Evolutionary conservation across 805 yeast species (phyloP).

Genomic region (Wickerhamomyces pijperi): DNA sequence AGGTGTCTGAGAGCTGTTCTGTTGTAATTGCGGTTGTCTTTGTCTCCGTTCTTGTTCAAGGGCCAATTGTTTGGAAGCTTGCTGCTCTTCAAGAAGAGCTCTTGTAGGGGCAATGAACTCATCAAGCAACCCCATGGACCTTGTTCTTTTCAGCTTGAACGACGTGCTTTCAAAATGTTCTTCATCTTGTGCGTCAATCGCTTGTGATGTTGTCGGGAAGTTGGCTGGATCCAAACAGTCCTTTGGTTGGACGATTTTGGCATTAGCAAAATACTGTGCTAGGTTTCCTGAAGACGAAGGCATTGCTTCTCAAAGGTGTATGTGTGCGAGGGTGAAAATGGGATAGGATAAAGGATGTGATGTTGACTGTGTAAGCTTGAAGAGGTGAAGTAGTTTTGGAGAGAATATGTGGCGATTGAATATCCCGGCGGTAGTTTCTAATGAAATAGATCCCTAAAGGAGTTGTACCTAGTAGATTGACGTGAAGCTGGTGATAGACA

Average conservation of each 20-base stretch:
- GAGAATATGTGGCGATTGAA: too few species aligned
- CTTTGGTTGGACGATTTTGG: slow-evolving; percentile 3
- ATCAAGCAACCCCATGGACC: slow-evolving; percentile 73
- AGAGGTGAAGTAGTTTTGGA: too few species aligned
- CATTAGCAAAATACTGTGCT: slow-evolving; percentile 13
- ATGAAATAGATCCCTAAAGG: too few species aligned
- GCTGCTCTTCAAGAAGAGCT: slow-evolving; percentile 24
- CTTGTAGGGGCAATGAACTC: slow-evolving; percentile 45
- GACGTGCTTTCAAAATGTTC: slow-evolving; percentile 60
- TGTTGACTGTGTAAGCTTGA: too few species aligned
- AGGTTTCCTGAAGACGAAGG: slow-evolving; percentile 11
- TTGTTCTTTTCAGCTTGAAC: slow-evolving; percentile 67
- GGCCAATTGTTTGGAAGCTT: slow-evolving; percentile 1
- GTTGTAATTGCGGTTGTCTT: too few species aligned
- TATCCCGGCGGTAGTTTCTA: too few species aligned
- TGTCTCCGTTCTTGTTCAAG: slow-evolving; percentile 1
- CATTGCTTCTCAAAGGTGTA: too few species aligned
- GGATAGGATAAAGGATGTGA: too few species aligned
- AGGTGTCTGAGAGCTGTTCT: background rate
- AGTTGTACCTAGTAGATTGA: too few species aligned
- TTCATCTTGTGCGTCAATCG: slow-evolving; percentile 60
- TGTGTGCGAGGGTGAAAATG: too few species aligned
- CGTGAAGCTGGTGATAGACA: too few species aligned
- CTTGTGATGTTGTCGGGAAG: slow-evolving; percentile 17
- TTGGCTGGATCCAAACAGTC: slow-evolving; percentile 4